These are phyloP conservation scores for Picea engelmannii DNA, from an alignment of 83 land plant genomes.

Conservation along the genomic window DNA sequence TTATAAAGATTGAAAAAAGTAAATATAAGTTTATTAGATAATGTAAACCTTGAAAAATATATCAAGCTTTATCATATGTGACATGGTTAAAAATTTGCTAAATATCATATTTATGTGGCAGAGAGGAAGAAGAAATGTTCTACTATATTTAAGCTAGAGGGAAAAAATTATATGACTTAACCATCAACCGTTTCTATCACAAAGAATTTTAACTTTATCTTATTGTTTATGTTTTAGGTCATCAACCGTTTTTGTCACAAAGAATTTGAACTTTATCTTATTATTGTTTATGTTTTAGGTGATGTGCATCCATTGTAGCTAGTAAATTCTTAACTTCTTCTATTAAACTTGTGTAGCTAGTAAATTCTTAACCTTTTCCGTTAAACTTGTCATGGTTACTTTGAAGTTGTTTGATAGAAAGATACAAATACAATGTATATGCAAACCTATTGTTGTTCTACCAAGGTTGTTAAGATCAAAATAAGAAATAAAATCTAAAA, in stretches of 20 bases:
- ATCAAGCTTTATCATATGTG: too few relatives aligned
- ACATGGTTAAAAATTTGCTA: too few relatives aligned
- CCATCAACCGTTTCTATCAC: constrained; percentile 22
- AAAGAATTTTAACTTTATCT: too few relatives aligned
- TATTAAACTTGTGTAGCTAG: constrained; percentile 1
- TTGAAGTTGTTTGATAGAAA: constrained; percentile 40
- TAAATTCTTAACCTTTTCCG: too few relatives aligned
- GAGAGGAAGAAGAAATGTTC: background rate
- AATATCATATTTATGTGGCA: too few relatives aligned
- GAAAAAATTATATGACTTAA: constrained; percentile 27
- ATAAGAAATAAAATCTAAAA: too few relatives aligned
- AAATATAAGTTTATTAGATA: too few relatives aligned
- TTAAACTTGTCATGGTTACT: constrained; percentile 43
- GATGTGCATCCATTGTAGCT: constrained; percentile 49
- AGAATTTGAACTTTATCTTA: constrained; percentile 42
- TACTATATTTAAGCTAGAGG: background rate
- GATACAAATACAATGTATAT: background rate
- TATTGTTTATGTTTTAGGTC: too few relatives aligned
- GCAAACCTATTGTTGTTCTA: background rate
- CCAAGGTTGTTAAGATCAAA: too few relatives aligned
- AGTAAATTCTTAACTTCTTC: constrained; percentile 53
- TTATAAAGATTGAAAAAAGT: too few relatives aligned
- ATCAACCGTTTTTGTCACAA: constrained; percentile 35
- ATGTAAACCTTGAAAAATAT: too few relatives aligned
- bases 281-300: constrained; percentile 72